Percentiles rank a stretch among this genome's conserved stretches.
Evolutionary conservation across 2,329 filamentous ascomycete species (phyloP).

Genomic region (Colletotrichum sp.): DNA sequence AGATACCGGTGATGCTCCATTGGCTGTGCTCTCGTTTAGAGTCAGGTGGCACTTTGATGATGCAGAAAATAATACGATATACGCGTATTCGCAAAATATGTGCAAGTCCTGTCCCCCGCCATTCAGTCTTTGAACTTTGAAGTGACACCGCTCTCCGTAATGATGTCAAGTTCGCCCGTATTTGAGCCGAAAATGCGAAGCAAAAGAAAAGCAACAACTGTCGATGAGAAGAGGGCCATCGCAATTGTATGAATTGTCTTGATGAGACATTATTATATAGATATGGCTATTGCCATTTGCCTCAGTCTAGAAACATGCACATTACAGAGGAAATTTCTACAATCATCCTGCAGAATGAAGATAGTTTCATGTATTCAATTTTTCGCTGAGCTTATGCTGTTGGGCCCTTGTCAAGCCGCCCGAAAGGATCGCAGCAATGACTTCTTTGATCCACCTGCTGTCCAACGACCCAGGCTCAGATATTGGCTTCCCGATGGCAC

Average conservation of each 20-base stretch:
- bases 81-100: neutral
- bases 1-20: neutral
- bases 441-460: slow-evolving; percentile 54
- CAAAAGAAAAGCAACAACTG: neutral
- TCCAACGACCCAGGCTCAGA: slow-evolving; percentile 23
- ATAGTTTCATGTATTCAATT: neutral
- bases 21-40: neutral
- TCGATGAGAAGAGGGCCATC: neutral
- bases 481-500: slow-evolving; percentile 32
- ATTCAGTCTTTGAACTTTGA: neutral
- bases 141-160: neutral
- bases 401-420: neutral
- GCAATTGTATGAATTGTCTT: neutral
- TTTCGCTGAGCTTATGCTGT: neutral
- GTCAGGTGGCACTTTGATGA: neutral
- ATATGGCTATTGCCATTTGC: neutral
- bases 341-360: neutral
- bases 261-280: neutral
- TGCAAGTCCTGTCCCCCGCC: neutral
- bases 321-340: neutral
- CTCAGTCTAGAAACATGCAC: neutral
- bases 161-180: neutral
- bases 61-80: neutral
- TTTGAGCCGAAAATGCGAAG: neutral
- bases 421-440: neutral